Evolutionary conservation across 768 basidiomycete genomes (phyloP).

Genomic region (Mycena vulgaris): DNA sequence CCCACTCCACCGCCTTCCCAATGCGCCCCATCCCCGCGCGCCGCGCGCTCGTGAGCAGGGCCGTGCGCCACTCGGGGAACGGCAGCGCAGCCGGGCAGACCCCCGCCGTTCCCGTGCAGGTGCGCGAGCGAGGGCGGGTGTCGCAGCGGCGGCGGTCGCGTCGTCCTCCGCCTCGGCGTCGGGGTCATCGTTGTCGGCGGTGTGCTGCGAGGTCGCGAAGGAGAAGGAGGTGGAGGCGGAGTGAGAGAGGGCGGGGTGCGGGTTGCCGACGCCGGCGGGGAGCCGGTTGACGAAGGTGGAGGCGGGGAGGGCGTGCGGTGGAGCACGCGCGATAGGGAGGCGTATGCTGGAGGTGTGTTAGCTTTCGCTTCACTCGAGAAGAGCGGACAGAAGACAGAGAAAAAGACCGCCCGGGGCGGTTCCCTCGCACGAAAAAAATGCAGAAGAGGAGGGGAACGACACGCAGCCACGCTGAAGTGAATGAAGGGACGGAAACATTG

Average conservation of each 20-base stretch:
- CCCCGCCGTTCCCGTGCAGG: slow-evolving; percentile 12
- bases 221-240: too few relatives aligned
- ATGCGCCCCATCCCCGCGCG: slow-evolving; percentile 73
- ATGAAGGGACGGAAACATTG: too few relatives aligned
- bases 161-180: slow-evolving; percentile 20
- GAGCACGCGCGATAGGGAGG: slow-evolving; percentile 66
- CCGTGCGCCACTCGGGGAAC: slow-evolving; percentile 79
- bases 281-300: slow-evolving; percentile 30
- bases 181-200: too few relatives aligned
- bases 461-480: too few relatives aligned
- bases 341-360: slow-evolving; percentile 49
- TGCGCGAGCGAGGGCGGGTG: slow-evolving; percentile 35
- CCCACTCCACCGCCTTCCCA: slow-evolving; percentile 67
- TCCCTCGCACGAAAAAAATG: too few relatives aligned
- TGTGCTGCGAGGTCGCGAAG: too few relatives aligned
- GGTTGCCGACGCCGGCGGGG: neutral
- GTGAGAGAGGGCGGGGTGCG: too few relatives aligned
- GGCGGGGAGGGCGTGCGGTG: slow-evolving; percentile 57
- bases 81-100: slow-evolving; percentile 59
- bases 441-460: too few relatives aligned
- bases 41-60: slow-evolving; percentile 65
- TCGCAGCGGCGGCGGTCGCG: slow-evolving; percentile 27
- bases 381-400: too few relatives aligned
- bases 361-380: too few relatives aligned
- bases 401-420: too few relatives aligned